Conservation (phyloP, 2,329 filamentous ascomycete species). For the Talaromyces verruculosus region DNA sequence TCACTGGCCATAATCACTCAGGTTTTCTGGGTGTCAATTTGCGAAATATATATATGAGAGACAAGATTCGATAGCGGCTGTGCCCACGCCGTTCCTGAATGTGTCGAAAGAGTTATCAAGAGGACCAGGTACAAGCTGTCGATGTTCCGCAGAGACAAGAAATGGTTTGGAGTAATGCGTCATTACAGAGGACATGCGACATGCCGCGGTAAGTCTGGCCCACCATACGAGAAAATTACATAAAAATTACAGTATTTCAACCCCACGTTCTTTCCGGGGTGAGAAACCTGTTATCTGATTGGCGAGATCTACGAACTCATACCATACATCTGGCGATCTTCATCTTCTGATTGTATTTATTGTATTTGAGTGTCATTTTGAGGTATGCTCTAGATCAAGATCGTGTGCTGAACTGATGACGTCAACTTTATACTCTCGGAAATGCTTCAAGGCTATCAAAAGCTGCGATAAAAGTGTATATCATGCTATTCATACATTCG, state of each 20-base stretch:
- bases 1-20: constrained; percentile 18
- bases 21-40: background rate
- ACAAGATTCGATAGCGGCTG: background rate
- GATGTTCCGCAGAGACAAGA: background rate
- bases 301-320: background rate
- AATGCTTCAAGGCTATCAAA: background rate
- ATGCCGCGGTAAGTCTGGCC: background rate
- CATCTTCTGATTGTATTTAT: background rate
- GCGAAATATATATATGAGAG: background rate
- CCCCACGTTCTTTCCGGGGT: constrained; percentile 5
- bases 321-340: constrained; percentile 6
- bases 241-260: background rate
- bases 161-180: background rate
- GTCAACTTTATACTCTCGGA: background rate
- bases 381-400: background rate
- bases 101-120: background rate
- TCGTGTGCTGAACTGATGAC: background rate
- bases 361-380: background rate
- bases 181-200: background rate
- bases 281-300: background rate
- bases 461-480: background rate
- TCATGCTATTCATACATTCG: background rate
- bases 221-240: background rate
- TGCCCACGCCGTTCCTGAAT: background rate
- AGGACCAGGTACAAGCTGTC: background rate